Base-by-base conservation (phyloP, 148 eudicot genomes). In the Chenopodium berlandieri region DNA sequence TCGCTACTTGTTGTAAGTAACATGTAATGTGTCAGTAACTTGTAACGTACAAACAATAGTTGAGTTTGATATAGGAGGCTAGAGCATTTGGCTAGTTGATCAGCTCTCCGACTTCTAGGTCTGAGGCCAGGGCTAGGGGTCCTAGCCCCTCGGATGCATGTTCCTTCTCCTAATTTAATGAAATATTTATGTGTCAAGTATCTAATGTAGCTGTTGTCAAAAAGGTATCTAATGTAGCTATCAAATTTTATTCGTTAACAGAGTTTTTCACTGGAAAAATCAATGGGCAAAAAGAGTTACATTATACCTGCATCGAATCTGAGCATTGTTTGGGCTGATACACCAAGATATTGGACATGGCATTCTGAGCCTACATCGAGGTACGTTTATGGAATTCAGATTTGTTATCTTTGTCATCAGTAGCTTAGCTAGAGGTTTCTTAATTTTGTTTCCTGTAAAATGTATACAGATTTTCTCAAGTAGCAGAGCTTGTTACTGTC, bases 311-410 rank as follows among this genome's bases (percentile, higher is more conserved):
- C 98, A n/a, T 86, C 85, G 76, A 82, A 78, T 58, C 94, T 94
- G 46, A 0, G 50, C 17, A 94, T 92, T 66, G 79, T 83, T 12
- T 90, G 91, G 93, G 85, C 87, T 23, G 93, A 94, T 40, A 86
- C 91, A 13, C 92, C 92, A 8, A 34, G 31, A 60, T 91, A 90
- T 63, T 94, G 98, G 98, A 68, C 82, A 48, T 94, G 95, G 94
- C 80, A 71, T 54, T 74, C 89, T 14, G 27, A 56, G 4, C 88
- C 87, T 0, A 89, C 81, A 23, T 90, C 94, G 72, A 93, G 94
- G 97, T 91, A 31, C 0, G 9, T 12, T 20, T 16, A 85, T 80
- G 34, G n/a, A 19, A 23, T 56, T 73, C 7, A 48, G 52, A 40
- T 37, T 56, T 65, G 75, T 58, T 7, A 3, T 65, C 77, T 71